These are phyloP conservation scores for Sporothrix curviconia DNA, from an alignment of 2,329 filamentous ascomycete species.

Conservation along the genomic window DNA sequence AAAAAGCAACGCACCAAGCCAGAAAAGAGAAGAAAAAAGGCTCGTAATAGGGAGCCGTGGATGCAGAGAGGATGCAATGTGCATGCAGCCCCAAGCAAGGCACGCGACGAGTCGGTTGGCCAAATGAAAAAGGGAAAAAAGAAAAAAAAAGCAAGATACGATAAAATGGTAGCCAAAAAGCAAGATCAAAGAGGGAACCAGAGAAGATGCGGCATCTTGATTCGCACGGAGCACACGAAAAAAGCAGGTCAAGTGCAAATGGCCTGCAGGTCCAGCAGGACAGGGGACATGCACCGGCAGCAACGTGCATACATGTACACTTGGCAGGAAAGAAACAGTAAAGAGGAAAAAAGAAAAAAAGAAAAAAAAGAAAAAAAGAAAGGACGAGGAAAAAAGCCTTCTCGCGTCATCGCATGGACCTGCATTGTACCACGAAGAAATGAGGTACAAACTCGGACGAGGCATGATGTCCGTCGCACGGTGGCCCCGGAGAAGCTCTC, in stretches of 20 bases:
- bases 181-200: not conserved
- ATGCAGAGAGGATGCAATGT: not conserved
- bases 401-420: not conserved
- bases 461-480: too few relatives aligned
- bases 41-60: constrained; percentile 1
- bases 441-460: too few relatives aligned
- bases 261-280: constrained; percentile 15
- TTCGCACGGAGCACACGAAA: constrained; percentile 7
- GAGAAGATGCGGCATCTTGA: not conserved
- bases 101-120: too few relatives aligned
- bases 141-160: not conserved
- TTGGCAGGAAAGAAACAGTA: not conserved
- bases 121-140: too few relatives aligned
- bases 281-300: constrained; percentile 5
- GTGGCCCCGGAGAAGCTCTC: too few relatives aligned
- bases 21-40: not conserved
- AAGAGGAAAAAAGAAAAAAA: not conserved
- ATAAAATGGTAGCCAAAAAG: not conserved
- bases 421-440: too few relatives aligned
- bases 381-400: not conserved
- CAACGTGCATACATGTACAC: constrained; percentile 11
- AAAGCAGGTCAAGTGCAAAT: constrained; percentile 1
- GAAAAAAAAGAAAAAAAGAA: not conserved
- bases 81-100: not conserved
- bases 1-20: not conserved